Evolutionary conservation across 2,329 filamentous ascomycete species (phyloP), one percentile per base, ranked within the genome.

Genomic region (Fusarium begoniae): DNA sequence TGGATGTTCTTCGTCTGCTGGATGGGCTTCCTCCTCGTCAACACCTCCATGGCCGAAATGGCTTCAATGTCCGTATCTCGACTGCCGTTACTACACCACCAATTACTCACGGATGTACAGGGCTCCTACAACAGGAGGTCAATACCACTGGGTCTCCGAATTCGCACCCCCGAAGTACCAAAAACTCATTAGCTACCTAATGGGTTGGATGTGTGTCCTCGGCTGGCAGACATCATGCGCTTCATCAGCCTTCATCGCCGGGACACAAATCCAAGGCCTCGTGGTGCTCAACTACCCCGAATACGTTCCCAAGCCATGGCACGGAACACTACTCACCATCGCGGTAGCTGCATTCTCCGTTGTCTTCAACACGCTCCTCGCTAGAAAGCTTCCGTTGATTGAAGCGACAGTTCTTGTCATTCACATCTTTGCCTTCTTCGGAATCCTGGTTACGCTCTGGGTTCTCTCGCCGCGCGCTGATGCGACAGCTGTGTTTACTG

Each of bases 101-200:
- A 12, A n/a, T 44, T 18, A 17, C 45, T 76, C 2, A 72, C 59
- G 2, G 5, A 53, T 28, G 17, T 40, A 1, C 22, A 77, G 75
- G 75, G 87, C 87, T 6, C 88, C 88, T 1, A 90, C 87, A 0
- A 84, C 85, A 12, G 88, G 88, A 28, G 89, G 89, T 4, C 88
- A 90, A 73, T 90, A 90, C 69, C 87, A 89, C 72, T 90, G 87
- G 87, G 87, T 89, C 3, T 88, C 84, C 3, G 87, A 88, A 57
- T 88, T 89, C 67, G 84, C 87, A 2, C 85, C 87, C 0, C 80
- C 78, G 1, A 79, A 80, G 48, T 82, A 84, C 58, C 87, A 90
- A 72, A 88, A 86, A 63, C 84, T 87, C 41, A 80, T 90, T 4
- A 89, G 86, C 68, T 91, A 90, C 74, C 77, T 87, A 22, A 79